These are phyloP conservation scores for Backusella liffmaniae DNA, from an alignment of 192 early-diverging fungal genomes.

Conservation along the genomic window DNA sequence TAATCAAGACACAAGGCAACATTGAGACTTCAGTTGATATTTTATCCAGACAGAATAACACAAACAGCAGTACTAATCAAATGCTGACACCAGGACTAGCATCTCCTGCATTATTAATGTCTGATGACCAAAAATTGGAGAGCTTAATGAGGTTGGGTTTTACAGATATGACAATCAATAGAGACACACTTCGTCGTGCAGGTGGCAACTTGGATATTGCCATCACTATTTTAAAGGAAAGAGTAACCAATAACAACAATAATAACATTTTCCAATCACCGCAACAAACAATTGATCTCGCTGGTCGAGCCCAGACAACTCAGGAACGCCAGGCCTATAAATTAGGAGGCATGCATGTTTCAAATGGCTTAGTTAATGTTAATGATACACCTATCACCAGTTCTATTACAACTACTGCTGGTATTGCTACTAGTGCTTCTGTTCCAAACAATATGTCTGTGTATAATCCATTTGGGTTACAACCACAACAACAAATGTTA, in stretches of 20 bases:
- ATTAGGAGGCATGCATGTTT: constrained; percentile 7
- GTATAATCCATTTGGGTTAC: constrained; percentile 2
- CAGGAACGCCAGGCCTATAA: constrained; percentile 1
- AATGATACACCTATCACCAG: neutral
- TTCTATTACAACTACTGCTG: neutral
- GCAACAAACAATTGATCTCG: constrained; percentile 19
- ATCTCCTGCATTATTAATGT: constrained; percentile 10
- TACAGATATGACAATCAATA: constrained; percentile 62
- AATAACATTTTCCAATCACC: constrained; percentile 30
- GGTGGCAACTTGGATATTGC: constrained; percentile 79
- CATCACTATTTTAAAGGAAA: constrained; percentile 56
- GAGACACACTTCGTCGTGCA: constrained; percentile 65
- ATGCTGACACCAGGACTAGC: neutral
- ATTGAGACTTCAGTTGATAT: constrained; percentile 74
- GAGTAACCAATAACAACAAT: constrained; percentile 11
- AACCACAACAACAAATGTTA: neutral
- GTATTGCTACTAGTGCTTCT: neutral
- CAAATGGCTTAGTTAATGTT: constrained; percentile 5
- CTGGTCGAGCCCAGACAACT: constrained; percentile 20
- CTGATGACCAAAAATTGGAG: constrained; percentile 54
- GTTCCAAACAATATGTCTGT: neutral
- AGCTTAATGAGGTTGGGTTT: constrained; percentile 76
- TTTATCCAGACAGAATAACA: constrained; percentile 47
- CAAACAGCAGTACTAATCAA: neutral
- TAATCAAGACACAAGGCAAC: constrained; percentile 69